Evolutionary conservation across 805 yeast genomes (phyloP), one percentile per base, ranked within the genome.

Genomic region (Yamadazyma paraphyllophila): DNA sequence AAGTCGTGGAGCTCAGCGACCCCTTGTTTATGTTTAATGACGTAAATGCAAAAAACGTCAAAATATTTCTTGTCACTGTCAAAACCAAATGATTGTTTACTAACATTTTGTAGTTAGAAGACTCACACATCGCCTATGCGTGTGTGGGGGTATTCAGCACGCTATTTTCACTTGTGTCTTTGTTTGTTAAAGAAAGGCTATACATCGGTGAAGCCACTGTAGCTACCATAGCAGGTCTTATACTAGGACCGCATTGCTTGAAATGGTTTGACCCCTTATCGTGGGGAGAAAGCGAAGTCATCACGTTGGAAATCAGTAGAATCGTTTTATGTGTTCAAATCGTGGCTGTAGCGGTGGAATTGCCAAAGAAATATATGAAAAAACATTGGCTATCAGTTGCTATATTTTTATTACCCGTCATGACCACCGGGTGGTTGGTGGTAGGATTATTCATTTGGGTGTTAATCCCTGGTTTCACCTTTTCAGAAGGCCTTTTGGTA

Each of bases 161-260:
- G 6, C 65, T 87, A 24, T 91, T 90, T 65, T 87, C 96, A 4
- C 72, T 90, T 12, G 78, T 86, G 2, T 91, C 97, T 0, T 74
- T 88, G 25, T 81, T 88, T 57, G 82, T 89, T 38, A 90, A 90
- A 61, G 96, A 90, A 62, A 78, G 80, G 54, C 74, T 89, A 10
- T 90, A 85, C 60, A 83, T 90, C 15, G 96, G 97, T 52, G 97
- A 90, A 65, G 96, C 97, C 5, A 83, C 94, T 0, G 88, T 88
- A 2, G 96, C 96, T 0, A 81, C 92, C 2, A 72, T 88, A 4
- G 85, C 86, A 35, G 97, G 97, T 1, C 70, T 89, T 9, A 87
- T 90, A 15, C 81, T 90, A 7, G 97, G 97, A 0, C 97, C 97
- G 0, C 88, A 86, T 57, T 85, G 88, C 58, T 66, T 89, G 29